Conservation (phyloP, 1,139 yeast genomes). For the Candida glucosophila region DNA sequence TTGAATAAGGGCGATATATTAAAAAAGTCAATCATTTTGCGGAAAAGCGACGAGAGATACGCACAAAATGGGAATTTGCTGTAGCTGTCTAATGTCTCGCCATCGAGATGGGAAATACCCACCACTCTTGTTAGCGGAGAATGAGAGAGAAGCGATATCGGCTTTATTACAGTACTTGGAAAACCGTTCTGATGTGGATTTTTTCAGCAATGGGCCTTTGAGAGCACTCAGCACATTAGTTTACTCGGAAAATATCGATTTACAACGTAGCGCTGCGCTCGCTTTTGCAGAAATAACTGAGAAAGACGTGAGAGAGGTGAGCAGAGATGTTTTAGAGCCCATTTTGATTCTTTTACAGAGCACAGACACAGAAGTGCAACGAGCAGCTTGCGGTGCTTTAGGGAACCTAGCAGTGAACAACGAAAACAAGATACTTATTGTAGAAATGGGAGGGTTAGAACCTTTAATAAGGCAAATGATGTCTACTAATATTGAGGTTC, state of each 20-base stretch:
- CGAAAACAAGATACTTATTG: conserved; percentile 86
- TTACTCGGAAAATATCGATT: conserved; percentile 86
- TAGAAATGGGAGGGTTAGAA: conserved; percentile 96
- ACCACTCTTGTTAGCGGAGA: conserved; percentile 81
- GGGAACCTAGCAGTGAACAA: conserved; percentile 96
- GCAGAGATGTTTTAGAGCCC: conserved; percentile 88
- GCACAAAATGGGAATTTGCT: conserved; percentile 52
- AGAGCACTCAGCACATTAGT: conserved; percentile 88
- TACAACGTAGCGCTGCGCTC: conserved; percentile 94
- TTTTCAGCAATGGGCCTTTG: conserved; percentile 84
- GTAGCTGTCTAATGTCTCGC: conserved; percentile 46
- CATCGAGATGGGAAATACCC: conserved; percentile 47
- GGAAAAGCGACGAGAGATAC: too few relatives aligned
- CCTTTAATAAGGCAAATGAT: conserved; percentile 96
- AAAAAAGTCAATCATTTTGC: too few relatives aligned
- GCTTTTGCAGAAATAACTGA: conserved; percentile 99
- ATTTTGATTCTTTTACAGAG: conserved; percentile 79
- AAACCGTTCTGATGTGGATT: conserved; percentile 76
- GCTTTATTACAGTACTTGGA: conserved; percentile 83
- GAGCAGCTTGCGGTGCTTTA: conserved; percentile 98
- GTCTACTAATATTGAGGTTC: conserved; percentile 94
- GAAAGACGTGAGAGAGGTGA: conserved; percentile 85
- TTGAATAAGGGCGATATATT: too few relatives aligned
- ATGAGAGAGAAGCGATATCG: conserved; percentile 93
- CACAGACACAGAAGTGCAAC: conserved; percentile 87